Percentiles rank a stretch among this genome's conserved stretches.
Conservation (phyloP, 768 basidiomycete species). For the Roridomyces roridus region DNA sequence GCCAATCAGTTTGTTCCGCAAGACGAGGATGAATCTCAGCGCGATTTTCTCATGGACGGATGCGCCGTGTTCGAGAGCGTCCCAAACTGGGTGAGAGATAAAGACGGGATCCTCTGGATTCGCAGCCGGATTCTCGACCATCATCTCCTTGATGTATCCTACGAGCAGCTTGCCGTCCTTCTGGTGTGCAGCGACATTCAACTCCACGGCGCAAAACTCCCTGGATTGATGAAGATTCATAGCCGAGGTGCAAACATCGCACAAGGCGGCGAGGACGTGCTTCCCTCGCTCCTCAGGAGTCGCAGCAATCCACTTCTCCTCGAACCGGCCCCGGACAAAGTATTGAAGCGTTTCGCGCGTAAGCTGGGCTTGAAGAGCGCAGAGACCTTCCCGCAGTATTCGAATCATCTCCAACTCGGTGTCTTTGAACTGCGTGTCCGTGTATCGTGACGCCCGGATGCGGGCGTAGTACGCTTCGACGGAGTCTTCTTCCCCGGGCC, state of each 20-base stretch:
- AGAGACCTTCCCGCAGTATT: not conserved
- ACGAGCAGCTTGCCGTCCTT: slow-evolving; percentile 3
- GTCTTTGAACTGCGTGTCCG: too few species aligned
- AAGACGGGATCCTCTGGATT: slow-evolving; percentile 16
- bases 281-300: slow-evolving; percentile 8
- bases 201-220: slow-evolving; percentile 11
- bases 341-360: not conserved
- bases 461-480: too few species aligned
- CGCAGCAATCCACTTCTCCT: slow-evolving; percentile 10
- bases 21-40: slow-evolving; percentile 8
- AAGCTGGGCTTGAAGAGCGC: not conserved
- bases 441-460: too few species aligned
- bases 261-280: slow-evolving; percentile 20
- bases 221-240: slow-evolving; percentile 22
- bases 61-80: not conserved
- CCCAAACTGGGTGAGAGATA: slow-evolving; percentile 21
- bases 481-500: too few species aligned
- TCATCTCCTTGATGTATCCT: slow-evolving; percentile 11
- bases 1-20: slow-evolving; percentile 26
- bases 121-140: not conserved
- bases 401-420: too few species aligned
- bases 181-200: slow-evolving; percentile 11
- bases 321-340: slow-evolving; percentile 1
- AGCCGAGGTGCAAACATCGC: slow-evolving; percentile 20
- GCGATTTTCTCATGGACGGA: slow-evolving; percentile 18